phyloP scores from a whole-genome alignment of 441 rosid species.

The Croton setiger region DNA sequence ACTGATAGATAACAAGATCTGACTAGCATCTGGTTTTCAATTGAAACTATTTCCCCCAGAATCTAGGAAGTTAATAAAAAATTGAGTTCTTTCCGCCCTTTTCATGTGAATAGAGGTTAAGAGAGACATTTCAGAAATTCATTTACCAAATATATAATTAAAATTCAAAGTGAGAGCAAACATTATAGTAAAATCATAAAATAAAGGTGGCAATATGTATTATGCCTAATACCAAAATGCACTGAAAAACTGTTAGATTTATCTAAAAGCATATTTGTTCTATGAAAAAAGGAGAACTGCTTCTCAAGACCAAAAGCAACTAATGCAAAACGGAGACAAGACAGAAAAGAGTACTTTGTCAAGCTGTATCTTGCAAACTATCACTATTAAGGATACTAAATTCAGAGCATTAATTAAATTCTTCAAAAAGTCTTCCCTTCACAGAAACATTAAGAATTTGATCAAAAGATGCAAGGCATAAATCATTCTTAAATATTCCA shows the following conservation, averaged over 20 bases:
- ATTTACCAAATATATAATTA: not conserved
- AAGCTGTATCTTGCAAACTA: not conserved
- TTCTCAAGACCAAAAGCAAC: not conserved
- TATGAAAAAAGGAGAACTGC: not conserved
- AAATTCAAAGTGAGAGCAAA: not conserved
- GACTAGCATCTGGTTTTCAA: not conserved
- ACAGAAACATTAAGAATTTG: not conserved
- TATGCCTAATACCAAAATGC: not conserved
- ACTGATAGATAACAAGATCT: not conserved
- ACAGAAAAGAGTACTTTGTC: not conserved
- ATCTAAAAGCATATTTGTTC: not conserved
- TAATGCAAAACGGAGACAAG: not conserved
- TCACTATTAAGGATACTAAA: not conserved
- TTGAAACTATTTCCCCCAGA: not conserved
- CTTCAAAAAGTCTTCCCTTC: not conserved
- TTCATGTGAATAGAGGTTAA: not conserved
- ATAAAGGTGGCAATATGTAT: not conserved
- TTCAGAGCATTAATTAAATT: not conserved
- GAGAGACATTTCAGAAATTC: not conserved
- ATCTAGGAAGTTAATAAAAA: not conserved
- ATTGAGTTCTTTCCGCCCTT: not conserved
- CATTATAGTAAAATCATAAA: not conserved
- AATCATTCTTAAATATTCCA: not conserved
- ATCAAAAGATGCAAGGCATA: not conserved
- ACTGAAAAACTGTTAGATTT: not conserved